Percentiles rank a stretch among this genome's conserved stretches.
phyloP scores from a whole-genome alignment of 169 alveolate species.

The Babesia gibsoni region DNA sequence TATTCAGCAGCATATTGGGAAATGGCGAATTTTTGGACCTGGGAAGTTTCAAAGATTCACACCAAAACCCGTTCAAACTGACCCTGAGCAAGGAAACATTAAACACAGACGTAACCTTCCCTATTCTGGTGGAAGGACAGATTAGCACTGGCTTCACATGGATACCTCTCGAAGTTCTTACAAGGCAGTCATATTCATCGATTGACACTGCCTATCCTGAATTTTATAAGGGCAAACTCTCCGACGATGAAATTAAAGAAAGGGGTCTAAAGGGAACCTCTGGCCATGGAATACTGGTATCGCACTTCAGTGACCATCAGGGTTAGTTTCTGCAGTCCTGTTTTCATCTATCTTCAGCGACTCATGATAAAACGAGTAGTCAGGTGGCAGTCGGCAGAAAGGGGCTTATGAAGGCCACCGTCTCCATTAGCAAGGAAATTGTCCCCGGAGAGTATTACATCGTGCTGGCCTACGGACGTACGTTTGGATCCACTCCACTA shows the following conservation, averaged over 20 bases:
- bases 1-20: too few species aligned
- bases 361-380: too few species aligned
- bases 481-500: constrained; percentile 24
- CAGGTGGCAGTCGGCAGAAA: not conserved
- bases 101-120: not conserved
- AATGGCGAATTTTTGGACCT: too few species aligned
- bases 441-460: constrained; percentile 35
- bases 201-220: not conserved
- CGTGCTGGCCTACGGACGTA: constrained; percentile 46
- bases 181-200: constrained; percentile 1
- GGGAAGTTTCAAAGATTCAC: not conserved
- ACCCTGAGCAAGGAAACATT: constrained; percentile 30
- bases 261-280: not conserved
- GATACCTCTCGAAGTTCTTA: constrained; percentile 31
- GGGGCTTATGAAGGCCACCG: constrained; percentile 3
- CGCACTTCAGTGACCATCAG: not conserved
- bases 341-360: too few species aligned
- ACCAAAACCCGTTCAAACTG: constrained; percentile 11
- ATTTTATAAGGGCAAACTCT: constrained; percentile 4
- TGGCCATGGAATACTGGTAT: not conserved
- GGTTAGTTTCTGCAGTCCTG: not conserved
- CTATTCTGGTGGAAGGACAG: constrained; percentile 38
- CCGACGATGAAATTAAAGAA: constrained; percentile 15
- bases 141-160: constrained; percentile 54
- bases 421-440: constrained; percentile 11